Conservation (phyloP, 1,139 yeast genomes). For the Kurtzmaniella quercitrusa region DNA sequence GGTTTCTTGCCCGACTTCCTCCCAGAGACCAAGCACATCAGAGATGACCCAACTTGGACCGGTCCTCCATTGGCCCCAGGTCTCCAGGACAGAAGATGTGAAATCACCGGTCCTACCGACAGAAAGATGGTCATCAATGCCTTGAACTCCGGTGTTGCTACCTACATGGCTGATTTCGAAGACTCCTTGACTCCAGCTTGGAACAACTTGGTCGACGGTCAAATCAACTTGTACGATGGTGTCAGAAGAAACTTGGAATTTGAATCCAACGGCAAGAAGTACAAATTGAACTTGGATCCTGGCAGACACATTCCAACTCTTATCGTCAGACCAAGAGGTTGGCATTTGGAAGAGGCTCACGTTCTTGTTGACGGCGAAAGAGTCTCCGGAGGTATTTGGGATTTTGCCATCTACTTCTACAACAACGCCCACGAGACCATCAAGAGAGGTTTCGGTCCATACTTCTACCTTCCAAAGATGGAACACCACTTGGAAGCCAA, state of each 20-base stretch:
- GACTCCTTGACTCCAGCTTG: constrained; percentile 96
- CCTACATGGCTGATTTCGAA: constrained; percentile 94
- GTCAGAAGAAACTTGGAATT: constrained; percentile 62
- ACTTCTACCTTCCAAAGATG: constrained; percentile 77
- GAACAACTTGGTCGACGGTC: constrained; percentile 83
- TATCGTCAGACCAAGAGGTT: constrained; percentile 82
- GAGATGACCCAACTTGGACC: constrained; percentile 74
- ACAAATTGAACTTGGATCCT: constrained; percentile 51
- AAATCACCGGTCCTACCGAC: constrained; percentile 87
- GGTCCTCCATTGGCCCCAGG: constrained; percentile 78
- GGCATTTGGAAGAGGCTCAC: constrained; percentile 79
- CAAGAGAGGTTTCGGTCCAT: constrained; percentile 66
- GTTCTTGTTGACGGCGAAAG: constrained; percentile 72
- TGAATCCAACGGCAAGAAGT: constrained; percentile 54
- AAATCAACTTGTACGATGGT: constrained; percentile 88
- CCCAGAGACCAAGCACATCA: constrained; percentile 65
- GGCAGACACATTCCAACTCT: constrained; percentile 65
- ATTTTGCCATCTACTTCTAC: constrained; percentile 73
- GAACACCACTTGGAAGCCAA: constrained; percentile 78
- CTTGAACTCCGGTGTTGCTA: constrained; percentile 80
- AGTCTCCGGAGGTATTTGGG: constrained; percentile 69
- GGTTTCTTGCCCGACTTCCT: constrained; percentile 71
- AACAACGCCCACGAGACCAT: constrained; percentile 64
- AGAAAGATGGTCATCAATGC: constrained; percentile 95
- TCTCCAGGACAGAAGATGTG: constrained; percentile 72